Percentiles rank a stretch among this genome's conserved stretches.
phyloP scores from a whole-genome alignment of 2,329 filamentous ascomycete genomes.

The Alternaria ventricosa region DNA sequence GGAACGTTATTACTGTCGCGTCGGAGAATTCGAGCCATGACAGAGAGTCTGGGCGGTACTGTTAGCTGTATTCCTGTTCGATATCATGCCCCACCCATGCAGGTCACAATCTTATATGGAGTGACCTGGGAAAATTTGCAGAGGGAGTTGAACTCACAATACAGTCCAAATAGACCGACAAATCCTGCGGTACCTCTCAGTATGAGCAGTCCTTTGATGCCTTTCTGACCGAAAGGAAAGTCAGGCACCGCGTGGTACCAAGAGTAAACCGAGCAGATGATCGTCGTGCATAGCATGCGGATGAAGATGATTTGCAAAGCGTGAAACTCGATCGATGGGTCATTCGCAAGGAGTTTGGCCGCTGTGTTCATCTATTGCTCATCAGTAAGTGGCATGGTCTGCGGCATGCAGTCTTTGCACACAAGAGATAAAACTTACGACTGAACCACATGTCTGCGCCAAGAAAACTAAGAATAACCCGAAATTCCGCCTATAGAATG shows the following conservation, averaged over 20 bases:
- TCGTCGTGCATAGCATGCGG: slow-evolving; percentile 74
- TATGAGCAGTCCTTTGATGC: slow-evolving; percentile 25
- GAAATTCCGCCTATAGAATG: slow-evolving; percentile 33
- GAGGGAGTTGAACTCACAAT: slow-evolving; percentile 26
- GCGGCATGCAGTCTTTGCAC: background rate
- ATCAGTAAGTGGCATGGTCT: background rate
- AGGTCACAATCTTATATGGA: background rate
- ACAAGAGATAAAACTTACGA: slow-evolving; percentile 13
- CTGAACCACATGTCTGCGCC: slow-evolving; percentile 49
- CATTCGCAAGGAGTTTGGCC: slow-evolving; percentile 33
- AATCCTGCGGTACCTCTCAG: slow-evolving; percentile 35
- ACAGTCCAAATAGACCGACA: slow-evolving; percentile 36
- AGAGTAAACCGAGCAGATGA: slow-evolving; percentile 74
- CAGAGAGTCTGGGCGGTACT: slow-evolving; percentile 58
- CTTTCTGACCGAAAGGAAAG: slow-evolving; percentile 30
- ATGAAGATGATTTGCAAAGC: slow-evolving; percentile 71
- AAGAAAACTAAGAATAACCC: slow-evolving; percentile 33
- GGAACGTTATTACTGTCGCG: slow-evolving; percentile 84
- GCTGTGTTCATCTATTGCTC: slow-evolving; percentile 31
- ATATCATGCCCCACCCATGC: background rate
- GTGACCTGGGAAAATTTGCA: background rate
- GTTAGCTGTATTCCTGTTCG: background rate
- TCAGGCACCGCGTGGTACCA: slow-evolving; percentile 60
- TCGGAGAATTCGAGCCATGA: slow-evolving; percentile 83
- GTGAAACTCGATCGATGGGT: slow-evolving; percentile 34